Conservation (phyloP, 2,329 filamentous ascomycete genomes). For the Orbilia blumenaviensis region DNA sequence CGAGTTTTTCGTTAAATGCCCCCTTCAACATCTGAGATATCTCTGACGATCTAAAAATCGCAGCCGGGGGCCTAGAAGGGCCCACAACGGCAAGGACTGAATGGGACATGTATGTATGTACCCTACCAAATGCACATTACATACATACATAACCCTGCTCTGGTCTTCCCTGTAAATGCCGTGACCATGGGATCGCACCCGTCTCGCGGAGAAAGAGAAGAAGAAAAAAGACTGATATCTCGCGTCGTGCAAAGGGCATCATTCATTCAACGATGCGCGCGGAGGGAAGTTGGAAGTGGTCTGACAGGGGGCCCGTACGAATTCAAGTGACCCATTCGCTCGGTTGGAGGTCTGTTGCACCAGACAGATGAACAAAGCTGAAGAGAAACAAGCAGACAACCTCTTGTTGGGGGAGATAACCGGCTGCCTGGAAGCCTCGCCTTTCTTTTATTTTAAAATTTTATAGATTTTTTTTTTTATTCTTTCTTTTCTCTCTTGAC, state of each 20-base stretch:
- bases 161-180: neutral
- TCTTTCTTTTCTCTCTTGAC: no score
- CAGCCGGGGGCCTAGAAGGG: conserved; percentile 18
- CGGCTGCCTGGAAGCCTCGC: conserved; percentile 29
- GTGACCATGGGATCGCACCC: neutral
- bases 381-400: conserved; percentile 18
- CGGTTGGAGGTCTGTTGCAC: conserved; percentile 16
- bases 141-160: no score
- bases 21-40: conserved; percentile 26
- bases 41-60: conserved; percentile 14
- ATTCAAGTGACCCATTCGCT: conserved; percentile 2
- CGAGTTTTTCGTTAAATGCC: conserved; percentile 14
- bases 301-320: conserved; percentile 15
- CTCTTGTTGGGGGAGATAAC: neutral
- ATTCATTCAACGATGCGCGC: neutral
- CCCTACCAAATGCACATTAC: no score
- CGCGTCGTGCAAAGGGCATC: conserved; percentile 3
- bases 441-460: neutral
- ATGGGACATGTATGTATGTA: neutral
- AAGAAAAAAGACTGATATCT: neutral
- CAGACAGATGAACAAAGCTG: conserved; percentile 2
- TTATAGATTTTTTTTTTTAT: no score
- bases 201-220: conserved; percentile 3
- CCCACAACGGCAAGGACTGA: conserved; percentile 3
- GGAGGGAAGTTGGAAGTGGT: conserved; percentile 3